Conservation (phyloP, 2,329 filamentous ascomycete genomes). For the Curvularia verruculosa region DNA sequence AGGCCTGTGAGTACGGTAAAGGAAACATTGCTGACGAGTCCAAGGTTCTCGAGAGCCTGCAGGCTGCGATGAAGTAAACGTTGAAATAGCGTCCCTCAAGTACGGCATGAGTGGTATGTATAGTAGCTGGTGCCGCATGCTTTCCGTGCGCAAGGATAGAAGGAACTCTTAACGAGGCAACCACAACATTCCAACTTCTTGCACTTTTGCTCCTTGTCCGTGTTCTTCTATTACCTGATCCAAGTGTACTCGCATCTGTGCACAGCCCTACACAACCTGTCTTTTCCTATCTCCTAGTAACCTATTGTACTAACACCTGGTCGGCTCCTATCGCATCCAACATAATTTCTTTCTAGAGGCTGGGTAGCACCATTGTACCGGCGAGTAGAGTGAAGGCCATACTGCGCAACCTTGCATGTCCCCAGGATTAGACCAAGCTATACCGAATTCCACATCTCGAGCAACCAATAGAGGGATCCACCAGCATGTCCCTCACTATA, state of each 20-base stretch:
- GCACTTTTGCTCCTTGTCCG: slow-evolving; percentile 7
- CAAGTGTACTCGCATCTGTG: slow-evolving; percentile 29
- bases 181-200: slow-evolving; percentile 30
- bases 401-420: slow-evolving; percentile 25
- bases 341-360: neutral
- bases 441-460: slow-evolving; percentile 27
- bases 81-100: slow-evolving; percentile 52
- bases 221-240: slow-evolving; percentile 10
- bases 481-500: slow-evolving; percentile 21
- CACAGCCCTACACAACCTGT: slow-evolving; percentile 21
- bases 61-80: slow-evolving; percentile 79
- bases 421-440: slow-evolving; percentile 27
- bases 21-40: slow-evolving; percentile 44
- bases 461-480: slow-evolving; percentile 13
- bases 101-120: slow-evolving; percentile 25
- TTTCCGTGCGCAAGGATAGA: slow-evolving; percentile 42
- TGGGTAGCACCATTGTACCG: neutral
- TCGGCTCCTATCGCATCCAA: slow-evolving; percentile 4
- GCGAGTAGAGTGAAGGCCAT: neutral
- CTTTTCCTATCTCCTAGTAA: slow-evolving; percentile 24
- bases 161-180: slow-evolving; percentile 38
- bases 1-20: slow-evolving; percentile 35
- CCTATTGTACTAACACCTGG: slow-evolving; percentile 10
- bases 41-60: slow-evolving; percentile 82
- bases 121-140: slow-evolving; percentile 29